Evolutionary conservation across 768 basidiomycete genomes (phyloP), one percentile per base, ranked within the genome.

Genomic region (Calvatia gigantea): DNA sequence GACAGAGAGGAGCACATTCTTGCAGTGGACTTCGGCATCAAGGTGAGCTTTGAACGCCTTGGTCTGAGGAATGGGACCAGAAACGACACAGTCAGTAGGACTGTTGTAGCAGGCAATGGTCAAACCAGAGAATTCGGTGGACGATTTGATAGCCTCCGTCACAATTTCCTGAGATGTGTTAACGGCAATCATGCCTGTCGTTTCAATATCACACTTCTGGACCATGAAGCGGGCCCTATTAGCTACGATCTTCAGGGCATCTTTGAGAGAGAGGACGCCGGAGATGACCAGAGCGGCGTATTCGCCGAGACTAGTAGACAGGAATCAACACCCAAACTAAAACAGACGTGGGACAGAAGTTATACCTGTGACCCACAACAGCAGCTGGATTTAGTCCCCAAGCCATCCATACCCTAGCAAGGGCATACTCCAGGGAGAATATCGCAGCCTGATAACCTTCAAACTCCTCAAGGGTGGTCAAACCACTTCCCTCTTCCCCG

Each of bases 301-400:
- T 71, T 91, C 89, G 37, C 89, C 89, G 15, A 91, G 75, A 66
- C 89, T 91, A 57, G 46, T 25, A 39, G 15, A 19, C 46, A 25
- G 63, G 28, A 19, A 15, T 48, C 27, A 35, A 31, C 14, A 21
- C 15, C 17, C 8, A 54, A 39, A n/a, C 38, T 38, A 25, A 19
- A 56, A 19, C 15, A 38, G n/a, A 14, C 17, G 38, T 14, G 31
- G 17, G 11, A 9, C 2, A 27, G 29, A 19, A 44, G 29, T n/a
- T 51, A 25, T 29, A 89, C 89, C 89, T 91, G 61, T 90, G 88
- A 2, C 89, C 88, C 15, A 84, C 74, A 12, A 88, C 81, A 0
- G 76, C 83, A n/a, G 69, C 61, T 3, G 88, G 88, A 19, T 61
- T 59, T 11, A 90, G 39, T 1, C 87, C 88, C 86, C 85, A 90